Evolutionary conservation across 2,329 filamentous ascomycete genomes (phyloP).

Genomic region (Rhinocladiella similis): DNA sequence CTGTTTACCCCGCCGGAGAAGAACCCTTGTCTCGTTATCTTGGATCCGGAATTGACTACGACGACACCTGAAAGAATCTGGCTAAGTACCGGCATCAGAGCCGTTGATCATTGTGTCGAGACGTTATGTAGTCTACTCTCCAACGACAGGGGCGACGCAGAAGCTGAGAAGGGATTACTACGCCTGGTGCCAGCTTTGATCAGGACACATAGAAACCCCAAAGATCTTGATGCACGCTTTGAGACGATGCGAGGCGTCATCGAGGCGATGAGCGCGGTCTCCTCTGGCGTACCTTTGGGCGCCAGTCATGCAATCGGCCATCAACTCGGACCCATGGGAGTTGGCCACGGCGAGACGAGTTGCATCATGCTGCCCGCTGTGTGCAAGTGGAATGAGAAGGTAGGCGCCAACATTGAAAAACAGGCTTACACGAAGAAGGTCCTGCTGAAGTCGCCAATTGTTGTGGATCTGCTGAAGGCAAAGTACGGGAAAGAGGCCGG

Average conservation of each 20-base stretch:
- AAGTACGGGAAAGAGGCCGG: conserved; percentile 23
- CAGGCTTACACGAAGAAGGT: conserved; percentile 44
- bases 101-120: conserved; percentile 61
- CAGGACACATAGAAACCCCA: conserved; percentile 37
- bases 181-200: conserved; percentile 47
- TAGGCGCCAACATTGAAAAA: conserved; percentile 43
- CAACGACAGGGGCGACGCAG: conserved; percentile 37
- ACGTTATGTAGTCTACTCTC: conserved; percentile 48
- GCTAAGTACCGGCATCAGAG: conserved; percentile 59
- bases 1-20: conserved; percentile 39
- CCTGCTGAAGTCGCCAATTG: conserved; percentile 40
- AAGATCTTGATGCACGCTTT: conserved; percentile 45
- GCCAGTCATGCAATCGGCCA: conserved; percentile 56
- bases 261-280: conserved; percentile 53
- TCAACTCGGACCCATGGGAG: conserved; percentile 55
- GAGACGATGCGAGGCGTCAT: conserved; percentile 54
- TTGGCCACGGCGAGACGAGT: conserved; percentile 62
- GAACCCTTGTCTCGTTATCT: conserved; percentile 55
- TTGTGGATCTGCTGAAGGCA: conserved; percentile 38
- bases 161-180: conserved; percentile 41
- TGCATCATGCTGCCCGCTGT: conserved; percentile 58
- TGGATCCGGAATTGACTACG: conserved; percentile 54
- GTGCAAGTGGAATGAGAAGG: conserved; percentile 54
- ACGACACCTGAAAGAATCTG: conserved; percentile 56
- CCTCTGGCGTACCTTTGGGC: conserved; percentile 45